Conservation (phyloP, 805 yeast species). For the Ogataea paraovalis region DNA sequence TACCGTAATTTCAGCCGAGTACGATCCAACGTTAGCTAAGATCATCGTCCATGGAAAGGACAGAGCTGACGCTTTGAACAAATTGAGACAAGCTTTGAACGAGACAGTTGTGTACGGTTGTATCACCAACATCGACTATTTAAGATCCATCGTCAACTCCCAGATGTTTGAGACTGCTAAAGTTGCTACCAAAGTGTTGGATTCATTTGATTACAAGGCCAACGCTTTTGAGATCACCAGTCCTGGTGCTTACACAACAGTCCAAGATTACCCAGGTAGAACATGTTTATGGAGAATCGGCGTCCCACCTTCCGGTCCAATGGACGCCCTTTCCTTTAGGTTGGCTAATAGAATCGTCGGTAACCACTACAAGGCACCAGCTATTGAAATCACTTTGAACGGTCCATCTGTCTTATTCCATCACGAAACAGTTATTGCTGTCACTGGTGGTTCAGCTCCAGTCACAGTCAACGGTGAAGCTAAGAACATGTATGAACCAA, state of each 20-base stretch:
- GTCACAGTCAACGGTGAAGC: conserved; percentile 60
- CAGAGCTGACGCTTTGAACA: conserved; percentile 76
- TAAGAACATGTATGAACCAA: conserved; percentile 68
- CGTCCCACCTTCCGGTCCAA: conserved; percentile 98
- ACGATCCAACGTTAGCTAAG: conserved; percentile 94
- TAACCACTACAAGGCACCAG: conserved; percentile 77
- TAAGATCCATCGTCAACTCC: conserved; percentile 80
- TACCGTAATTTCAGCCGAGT: conserved; percentile 83
- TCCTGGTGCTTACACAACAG: conserved; percentile 95
- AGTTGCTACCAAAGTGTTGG: conserved; percentile 85
- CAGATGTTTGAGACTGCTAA: conserved; percentile 77
- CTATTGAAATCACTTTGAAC: conserved; percentile 78
- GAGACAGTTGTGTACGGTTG: conserved; percentile 90
- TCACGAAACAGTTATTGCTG: conserved; percentile 67
- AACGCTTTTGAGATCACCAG: conserved; percentile 77
- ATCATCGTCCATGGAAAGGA: conserved; percentile 92
- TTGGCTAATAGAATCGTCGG: conserved; percentile 90
- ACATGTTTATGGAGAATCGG: conserved; percentile 84
- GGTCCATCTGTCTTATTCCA: conserved; percentile 90
- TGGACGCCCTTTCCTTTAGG: conserved; percentile 91
- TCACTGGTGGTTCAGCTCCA: conserved; percentile 81
- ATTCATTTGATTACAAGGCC: conserved; percentile 73
- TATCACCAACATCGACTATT: conserved; percentile 83
- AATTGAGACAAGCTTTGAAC: conserved; percentile 73
- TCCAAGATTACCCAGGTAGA: conserved; percentile 95